These are phyloP conservation scores for Leucosporidium scottii DNA, from an alignment of 768 basidiomycete species.

Conservation along the genomic window DNA sequence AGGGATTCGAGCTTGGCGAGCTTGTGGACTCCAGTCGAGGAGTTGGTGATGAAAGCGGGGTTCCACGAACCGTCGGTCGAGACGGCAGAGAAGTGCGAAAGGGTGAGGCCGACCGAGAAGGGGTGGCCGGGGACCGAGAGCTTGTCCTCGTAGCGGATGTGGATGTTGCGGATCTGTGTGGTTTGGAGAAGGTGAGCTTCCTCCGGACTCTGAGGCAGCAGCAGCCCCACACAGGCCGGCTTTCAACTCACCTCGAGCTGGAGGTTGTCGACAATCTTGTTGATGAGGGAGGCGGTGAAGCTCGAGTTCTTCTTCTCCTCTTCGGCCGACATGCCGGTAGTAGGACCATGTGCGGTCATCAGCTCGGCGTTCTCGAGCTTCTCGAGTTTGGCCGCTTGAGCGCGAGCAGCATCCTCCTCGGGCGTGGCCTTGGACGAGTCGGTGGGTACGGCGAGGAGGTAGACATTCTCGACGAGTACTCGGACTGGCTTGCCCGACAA, in stretches of 20 bases:
- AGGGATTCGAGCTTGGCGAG: slow-evolving; percentile 78
- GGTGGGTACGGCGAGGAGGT: slow-evolving; percentile 81
- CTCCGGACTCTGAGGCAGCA: not conserved
- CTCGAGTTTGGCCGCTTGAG: slow-evolving; percentile 79
- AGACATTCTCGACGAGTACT: slow-evolving; percentile 85
- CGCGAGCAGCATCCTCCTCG: slow-evolving; percentile 74
- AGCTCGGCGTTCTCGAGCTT: slow-evolving; percentile 81
- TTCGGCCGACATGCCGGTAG: slow-evolving; percentile 32
- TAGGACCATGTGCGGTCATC: slow-evolving; percentile 41
- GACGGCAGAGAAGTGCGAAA: slow-evolving; percentile 76
- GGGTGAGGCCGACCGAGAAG: slow-evolving; percentile 82
- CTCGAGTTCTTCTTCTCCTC: slow-evolving; percentile 71
- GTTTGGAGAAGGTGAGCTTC: not conserved
- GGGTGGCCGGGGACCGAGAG: slow-evolving; percentile 95
- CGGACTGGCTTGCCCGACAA: slow-evolving; percentile 84
- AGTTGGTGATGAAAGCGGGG: slow-evolving; percentile 85
- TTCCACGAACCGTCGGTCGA: slow-evolving; percentile 86
- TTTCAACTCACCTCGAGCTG: slow-evolving; percentile 75
- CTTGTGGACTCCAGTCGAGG: slow-evolving; percentile 83
- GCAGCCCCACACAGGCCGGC: not conserved
- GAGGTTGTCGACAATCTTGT: slow-evolving; percentile 89
- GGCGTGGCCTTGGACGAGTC: slow-evolving; percentile 48
- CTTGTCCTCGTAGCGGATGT: slow-evolving; percentile 92
- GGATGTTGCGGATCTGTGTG: slow-evolving; percentile 57
- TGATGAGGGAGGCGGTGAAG: slow-evolving; percentile 68